A percentile compares a stretch with the other conserved stretches of the same genome.
Conservation (phyloP, 1,139 yeast species). For the Saccharomycopsis hybrid region DNA sequence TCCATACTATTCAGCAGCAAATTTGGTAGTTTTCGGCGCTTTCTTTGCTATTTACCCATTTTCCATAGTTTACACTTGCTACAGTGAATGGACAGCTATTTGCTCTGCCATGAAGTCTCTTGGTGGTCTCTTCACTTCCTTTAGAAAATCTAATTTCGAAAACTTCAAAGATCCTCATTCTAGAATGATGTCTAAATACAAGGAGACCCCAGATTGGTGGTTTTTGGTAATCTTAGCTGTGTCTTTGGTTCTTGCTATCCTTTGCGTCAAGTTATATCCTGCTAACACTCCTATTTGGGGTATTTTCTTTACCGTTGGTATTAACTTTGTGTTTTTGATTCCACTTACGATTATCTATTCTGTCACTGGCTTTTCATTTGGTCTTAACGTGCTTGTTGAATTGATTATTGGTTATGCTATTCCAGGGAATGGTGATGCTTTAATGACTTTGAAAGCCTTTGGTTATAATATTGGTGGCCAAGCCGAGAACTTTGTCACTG, state of each 20-base stretch:
- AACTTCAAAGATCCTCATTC: constrained; percentile 48
- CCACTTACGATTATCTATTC: constrained; percentile 45
- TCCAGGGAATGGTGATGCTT: constrained; percentile 58
- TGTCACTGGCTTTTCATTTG: constrained; percentile 46
- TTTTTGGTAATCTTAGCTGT: constrained; percentile 41
- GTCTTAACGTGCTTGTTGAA: constrained; percentile 54
- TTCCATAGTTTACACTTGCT: constrained; percentile 39
- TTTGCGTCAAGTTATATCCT: constrained; percentile 42
- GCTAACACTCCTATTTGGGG: constrained; percentile 44
- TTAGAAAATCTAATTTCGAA: constrained; percentile 31
- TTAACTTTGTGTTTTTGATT: constrained; percentile 49
- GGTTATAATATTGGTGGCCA: constrained; percentile 58
- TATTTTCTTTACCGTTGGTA: constrained; percentile 48
- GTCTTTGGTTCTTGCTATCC: constrained; percentile 44
- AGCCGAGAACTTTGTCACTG: constrained; percentile 50
- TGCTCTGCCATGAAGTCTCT: constrained; percentile 25
- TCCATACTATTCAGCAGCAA: constrained; percentile 56
- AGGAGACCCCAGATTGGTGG: constrained; percentile 62
- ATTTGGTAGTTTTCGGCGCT: constrained; percentile 48
- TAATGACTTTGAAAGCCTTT: constrained; percentile 51
- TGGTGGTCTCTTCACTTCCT: constrained; percentile 28
- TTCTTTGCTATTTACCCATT: constrained; percentile 55
- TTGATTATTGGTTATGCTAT: constrained; percentile 56
- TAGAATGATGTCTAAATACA: constrained; percentile 47
- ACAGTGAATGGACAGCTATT: constrained; percentile 28